Evolutionary conservation across 345 rosid species (phyloP), one percentile per base, ranked within the genome.

Genomic region (Bruguiera parviflora): DNA sequence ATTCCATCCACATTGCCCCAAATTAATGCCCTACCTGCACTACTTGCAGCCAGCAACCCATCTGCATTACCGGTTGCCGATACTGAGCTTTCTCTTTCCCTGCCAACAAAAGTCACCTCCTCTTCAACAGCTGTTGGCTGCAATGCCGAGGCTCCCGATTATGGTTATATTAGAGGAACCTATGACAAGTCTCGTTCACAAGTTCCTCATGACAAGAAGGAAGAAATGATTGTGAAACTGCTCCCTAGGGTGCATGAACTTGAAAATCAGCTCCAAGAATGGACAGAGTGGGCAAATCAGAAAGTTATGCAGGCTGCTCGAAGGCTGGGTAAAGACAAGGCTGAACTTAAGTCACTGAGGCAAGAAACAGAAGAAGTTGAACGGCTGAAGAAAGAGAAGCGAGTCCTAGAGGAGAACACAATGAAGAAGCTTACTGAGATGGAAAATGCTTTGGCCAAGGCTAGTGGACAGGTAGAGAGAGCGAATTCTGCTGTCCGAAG

Each of bases 201-300:
- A 58, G 80, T 86, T 57, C 77, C 85, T 6, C 78, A 27, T 64
- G 87, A 84, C 66, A 85, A 82, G 77, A 89, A 80, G 75, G 95
- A 85, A 64, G 87, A 84, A 72, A 69, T 75, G 78, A 78, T 89
- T 74, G 53, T 85, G 58, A 84, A 80, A 80, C 83, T 89, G 19
- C 80, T 82, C 51, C 85, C 91, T 1, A 80, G 78, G 71, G 75
- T 76, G 70, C 81, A 35, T 55, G 86, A 85, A 63, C 70, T 86
- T 65, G 84, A 86, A 68, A 88, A 82, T 78, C 96, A 89, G 74
- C 80, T 91, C 33, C 94, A 91, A 72, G 91, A 84, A 73, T 94
- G 98, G 97, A 89, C 91, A 18, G 92, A 94, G 24, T 94, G 98
- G 98, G 91, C 95, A 43, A 89, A 91, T 77, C 89, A 91, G 84